Evolutionary conservation across 116 monocot species (phyloP).

Genomic region (Phalaenopsis hybrid): DNA sequence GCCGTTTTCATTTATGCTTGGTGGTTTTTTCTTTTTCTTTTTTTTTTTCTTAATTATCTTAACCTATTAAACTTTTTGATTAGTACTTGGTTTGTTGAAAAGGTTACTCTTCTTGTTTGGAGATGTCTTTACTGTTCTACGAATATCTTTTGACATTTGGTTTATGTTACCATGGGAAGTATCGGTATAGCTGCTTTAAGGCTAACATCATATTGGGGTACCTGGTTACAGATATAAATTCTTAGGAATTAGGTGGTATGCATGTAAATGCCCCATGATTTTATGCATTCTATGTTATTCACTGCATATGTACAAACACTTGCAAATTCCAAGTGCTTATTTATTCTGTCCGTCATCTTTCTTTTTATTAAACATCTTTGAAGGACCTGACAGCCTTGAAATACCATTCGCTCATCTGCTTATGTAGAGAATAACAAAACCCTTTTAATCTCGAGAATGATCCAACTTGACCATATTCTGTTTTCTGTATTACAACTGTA

Average conservation of each 20-base stretch:
- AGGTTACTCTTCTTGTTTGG: background rate
- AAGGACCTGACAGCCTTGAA: background rate
- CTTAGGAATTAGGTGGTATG: too few species aligned
- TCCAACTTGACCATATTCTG: too few species aligned
- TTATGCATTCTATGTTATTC: background rate
- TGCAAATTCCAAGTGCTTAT: background rate
- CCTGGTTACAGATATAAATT: background rate
- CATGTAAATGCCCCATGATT: background rate
- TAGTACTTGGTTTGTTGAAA: background rate
- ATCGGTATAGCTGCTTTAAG: background rate
- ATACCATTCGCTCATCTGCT: background rate
- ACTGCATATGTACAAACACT: background rate
- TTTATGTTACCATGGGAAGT: background rate
- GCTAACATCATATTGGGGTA: background rate
- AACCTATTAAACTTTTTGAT: background rate
- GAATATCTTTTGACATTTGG: background rate
- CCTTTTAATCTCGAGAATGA: too few species aligned
- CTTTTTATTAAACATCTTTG: background rate
- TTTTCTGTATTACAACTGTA: too few species aligned
- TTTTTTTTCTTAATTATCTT: background rate
- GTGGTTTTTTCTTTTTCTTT: background rate
- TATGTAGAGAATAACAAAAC: too few species aligned
- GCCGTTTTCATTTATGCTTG: background rate
- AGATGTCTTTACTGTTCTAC: background rate
- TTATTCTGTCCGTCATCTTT: background rate